Conservation (phyloP, 2,329 filamentous ascomycete genomes). For the Rhynchosporium graminicola region DNA sequence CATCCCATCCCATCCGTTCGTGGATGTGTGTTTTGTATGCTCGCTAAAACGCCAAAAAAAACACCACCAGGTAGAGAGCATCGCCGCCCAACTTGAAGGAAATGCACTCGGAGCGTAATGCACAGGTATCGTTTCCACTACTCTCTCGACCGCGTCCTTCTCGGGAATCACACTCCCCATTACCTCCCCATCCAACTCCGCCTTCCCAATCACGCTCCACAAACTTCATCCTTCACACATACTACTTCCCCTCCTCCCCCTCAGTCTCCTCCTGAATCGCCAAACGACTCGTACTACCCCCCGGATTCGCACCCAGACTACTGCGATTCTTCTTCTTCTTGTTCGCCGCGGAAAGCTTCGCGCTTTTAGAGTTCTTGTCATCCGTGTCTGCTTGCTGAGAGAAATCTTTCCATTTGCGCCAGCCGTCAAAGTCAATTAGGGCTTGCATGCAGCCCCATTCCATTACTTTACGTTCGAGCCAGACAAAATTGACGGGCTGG, state of each 20-base stretch:
- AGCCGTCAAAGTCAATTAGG: constrained; percentile 96
- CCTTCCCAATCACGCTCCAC: background rate
- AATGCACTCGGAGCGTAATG: no score
- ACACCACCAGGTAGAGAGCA: no score
- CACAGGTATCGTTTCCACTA: no score
- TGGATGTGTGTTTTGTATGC: constrained; percentile 1
- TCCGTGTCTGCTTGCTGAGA: constrained; percentile 40
- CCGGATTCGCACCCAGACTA: constrained; percentile 26
- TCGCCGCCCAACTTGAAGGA: no score
- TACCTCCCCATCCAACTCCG: background rate
- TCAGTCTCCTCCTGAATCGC: constrained; percentile 21
- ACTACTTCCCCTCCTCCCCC: background rate
- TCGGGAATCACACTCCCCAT: background rate
- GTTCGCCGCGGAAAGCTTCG: constrained; percentile 15
- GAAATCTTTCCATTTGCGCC: constrained; percentile 95
- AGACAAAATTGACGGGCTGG: constrained; percentile 94
- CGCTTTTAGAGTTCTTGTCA: constrained; percentile 23
- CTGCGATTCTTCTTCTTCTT: constrained; percentile 33
- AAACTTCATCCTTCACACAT: background rate
- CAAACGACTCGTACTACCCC: constrained; percentile 18
- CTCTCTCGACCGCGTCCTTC: background rate
- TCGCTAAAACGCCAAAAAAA: background rate
- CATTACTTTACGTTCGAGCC: constrained; percentile 96
- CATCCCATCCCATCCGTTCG: background rate
- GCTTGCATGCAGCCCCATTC: constrained; percentile 99